phyloP scores from a whole-genome alignment of 2,329 filamentous ascomycete species.

The Colletotrichum sp. region DNA sequence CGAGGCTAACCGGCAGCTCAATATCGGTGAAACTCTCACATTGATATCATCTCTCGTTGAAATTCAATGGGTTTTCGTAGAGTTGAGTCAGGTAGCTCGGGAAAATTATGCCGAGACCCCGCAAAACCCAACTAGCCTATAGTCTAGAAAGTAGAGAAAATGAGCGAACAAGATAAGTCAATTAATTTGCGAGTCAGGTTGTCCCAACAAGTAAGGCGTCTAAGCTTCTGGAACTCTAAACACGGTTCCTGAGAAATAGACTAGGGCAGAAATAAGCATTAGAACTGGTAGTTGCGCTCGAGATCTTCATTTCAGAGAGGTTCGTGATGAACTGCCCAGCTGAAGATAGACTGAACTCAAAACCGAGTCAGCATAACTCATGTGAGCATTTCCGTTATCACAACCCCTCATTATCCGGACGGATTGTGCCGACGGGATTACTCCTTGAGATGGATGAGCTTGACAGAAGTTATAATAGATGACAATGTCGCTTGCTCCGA shows the following conservation, averaged over 20 bases:
- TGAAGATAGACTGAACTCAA: neutral
- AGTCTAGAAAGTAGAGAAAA: neutral
- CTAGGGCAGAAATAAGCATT: neutral
- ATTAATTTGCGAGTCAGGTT: neutral
- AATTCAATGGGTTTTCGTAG: neutral
- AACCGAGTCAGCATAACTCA: neutral
- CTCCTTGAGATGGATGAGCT: neutral
- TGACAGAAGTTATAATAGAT: neutral
- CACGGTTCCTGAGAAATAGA: neutral
- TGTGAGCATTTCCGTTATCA: neutral
- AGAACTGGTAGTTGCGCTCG: neutral
- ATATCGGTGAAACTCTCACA: neutral
- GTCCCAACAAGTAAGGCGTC: neutral
- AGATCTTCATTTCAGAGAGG: neutral
- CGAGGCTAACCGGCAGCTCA: neutral
- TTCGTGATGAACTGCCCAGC: neutral
- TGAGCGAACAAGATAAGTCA: neutral
- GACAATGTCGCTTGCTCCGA: neutral
- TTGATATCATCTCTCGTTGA: neutral
- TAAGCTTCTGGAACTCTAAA: neutral
- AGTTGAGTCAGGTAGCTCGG: neutral
- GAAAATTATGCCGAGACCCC: neutral
- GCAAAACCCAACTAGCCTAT: neutral
- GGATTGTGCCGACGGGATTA: neutral
- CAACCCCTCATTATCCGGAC: neutral